Percentiles rank a stretch among this genome's conserved stretches.
Conservation (phyloP, 2,329 filamentous ascomycete genomes). For the Sporothrix euskadiensis region DNA sequence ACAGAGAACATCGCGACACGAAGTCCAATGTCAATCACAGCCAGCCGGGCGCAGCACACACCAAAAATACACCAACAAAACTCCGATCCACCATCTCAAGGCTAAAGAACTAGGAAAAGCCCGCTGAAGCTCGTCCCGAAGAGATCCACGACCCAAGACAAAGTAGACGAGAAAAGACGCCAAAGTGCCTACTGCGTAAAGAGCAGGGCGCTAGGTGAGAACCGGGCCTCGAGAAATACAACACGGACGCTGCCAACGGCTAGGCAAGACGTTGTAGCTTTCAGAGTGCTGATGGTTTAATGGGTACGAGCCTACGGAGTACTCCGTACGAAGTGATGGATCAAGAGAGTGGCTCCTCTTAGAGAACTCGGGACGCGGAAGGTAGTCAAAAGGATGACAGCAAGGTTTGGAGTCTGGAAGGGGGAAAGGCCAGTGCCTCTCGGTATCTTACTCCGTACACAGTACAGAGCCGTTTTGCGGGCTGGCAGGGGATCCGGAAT, state of each 20-base stretch:
- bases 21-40: neutral
- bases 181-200: neutral
- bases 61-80: neutral
- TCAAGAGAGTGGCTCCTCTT: neutral
- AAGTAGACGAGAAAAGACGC: neutral
- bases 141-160: neutral
- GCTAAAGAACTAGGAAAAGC: conserved; percentile 12
- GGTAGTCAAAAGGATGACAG: neutral
- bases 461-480: conserved; percentile 11
- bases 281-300: neutral
- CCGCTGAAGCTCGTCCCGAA: conserved; percentile 3
- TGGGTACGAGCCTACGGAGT: neutral
- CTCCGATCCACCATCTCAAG: conserved; percentile 9
- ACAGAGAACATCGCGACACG: neutral
- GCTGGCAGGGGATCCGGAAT: conserved; percentile 17
- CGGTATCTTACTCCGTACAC: neutral
- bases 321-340: neutral
- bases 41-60: neutral
- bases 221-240: conserved; percentile 22
- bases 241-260: conserved; percentile 7
- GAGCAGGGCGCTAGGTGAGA: neutral
- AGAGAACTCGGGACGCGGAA: neutral
- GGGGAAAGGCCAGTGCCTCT: conserved; percentile 1
- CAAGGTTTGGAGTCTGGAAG: neutral
- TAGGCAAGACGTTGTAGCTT: neutral